Evolutionary conservation across 768 basidiomycete species (phyloP).

Genomic region (Termitomyces heimii): DNA sequence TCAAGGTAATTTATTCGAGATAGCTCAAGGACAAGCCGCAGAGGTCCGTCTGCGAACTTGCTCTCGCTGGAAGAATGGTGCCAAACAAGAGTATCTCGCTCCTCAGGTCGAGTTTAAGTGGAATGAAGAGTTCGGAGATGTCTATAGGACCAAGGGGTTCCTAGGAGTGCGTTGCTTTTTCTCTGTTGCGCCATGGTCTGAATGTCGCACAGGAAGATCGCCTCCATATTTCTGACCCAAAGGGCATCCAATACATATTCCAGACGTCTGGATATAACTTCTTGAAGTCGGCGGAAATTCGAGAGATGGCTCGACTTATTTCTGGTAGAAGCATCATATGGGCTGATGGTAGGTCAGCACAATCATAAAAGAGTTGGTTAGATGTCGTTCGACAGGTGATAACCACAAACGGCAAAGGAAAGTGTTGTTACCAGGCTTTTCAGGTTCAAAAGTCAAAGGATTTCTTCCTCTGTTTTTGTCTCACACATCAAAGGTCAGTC

Average conservation of each 20-base stretch:
- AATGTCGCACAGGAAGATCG: conserved; percentile 29
- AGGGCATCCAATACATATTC: conserved; percentile 40
- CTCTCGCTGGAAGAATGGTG: neutral
- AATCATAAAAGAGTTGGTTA: neutral
- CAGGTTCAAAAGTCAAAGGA: conserved; percentile 32
- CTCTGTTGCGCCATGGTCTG: neutral
- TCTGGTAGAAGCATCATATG: conserved; percentile 31
- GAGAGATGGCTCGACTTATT: conserved; percentile 26
- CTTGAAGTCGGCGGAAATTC: conserved; percentile 31
- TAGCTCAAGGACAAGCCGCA: conserved; percentile 27
- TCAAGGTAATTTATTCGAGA: conserved; percentile 23
- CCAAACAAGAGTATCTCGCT: neutral
- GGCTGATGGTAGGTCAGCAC: conserved; percentile 29
- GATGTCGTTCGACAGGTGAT: conserved; percentile 16
- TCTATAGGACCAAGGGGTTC: conserved; percentile 30
- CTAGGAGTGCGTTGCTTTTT: conserved; percentile 26
- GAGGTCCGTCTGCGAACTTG: conserved; percentile 16
- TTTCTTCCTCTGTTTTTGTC: conserved; percentile 33
- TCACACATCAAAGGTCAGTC: conserved; percentile 24
- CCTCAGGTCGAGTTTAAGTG: conserved; percentile 37
- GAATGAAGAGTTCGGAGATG: conserved; percentile 36
- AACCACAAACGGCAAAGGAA: conserved; percentile 42
- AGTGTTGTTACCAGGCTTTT: conserved; percentile 41
- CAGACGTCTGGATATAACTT: conserved; percentile 37
- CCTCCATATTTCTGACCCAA: conserved; percentile 41